phyloP scores from a whole-genome alignment of 495 filamentous ascomycete genomes.

The Thozetella sp. region DNA sequence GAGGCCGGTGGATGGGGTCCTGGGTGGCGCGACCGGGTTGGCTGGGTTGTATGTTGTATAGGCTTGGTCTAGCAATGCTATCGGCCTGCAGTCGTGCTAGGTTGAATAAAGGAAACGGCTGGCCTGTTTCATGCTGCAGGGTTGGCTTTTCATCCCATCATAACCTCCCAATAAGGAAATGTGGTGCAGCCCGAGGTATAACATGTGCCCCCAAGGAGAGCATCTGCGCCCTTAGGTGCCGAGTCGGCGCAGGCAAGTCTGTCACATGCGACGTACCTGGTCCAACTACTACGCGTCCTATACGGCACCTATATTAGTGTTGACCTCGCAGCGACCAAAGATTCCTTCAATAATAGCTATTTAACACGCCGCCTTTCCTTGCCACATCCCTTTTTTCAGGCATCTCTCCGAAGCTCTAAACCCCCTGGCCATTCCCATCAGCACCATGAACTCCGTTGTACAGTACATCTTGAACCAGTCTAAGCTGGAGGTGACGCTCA shows the following conservation, averaged over 20 bases:
- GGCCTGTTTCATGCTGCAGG: not conserved
- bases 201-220: not conserved
- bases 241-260: not conserved
- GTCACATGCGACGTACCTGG: no score
- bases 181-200: not conserved
- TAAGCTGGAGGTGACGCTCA: constrained; percentile 15
- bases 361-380: not conserved
- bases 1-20: no score
- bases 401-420: not conserved
- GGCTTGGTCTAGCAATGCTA: no score
- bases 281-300: no score
- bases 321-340: no score
- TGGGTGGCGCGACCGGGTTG: no score
- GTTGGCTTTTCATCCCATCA: not conserved
- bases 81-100: no score
- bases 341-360: no score
- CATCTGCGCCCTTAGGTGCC: not conserved
- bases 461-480: constrained; percentile 17
- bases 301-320: no score
- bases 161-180: no score
- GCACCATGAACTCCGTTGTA: constrained; percentile 17
- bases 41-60: no score
- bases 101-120: not conserved
- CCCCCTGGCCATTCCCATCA: not conserved
- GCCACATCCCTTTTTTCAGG: not conserved